These are phyloP conservation scores for Talinum fruticosum DNA, from an alignment of 148 eudicot genomes.

Conservation along the genomic window DNA sequence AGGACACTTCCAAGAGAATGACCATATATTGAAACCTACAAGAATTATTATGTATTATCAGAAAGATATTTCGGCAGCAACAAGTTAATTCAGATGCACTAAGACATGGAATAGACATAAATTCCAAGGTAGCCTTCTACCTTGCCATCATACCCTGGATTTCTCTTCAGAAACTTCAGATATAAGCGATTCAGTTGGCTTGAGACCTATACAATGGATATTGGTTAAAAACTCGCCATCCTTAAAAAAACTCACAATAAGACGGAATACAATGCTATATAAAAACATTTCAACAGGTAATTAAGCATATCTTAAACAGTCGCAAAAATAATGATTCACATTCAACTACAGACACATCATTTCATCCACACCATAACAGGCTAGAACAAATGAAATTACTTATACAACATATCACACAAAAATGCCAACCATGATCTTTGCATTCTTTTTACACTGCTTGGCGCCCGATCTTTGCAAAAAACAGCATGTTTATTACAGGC, in stretches of 20 bases:
- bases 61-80: slow-evolving; percentile 14
- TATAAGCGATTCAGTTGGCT: slow-evolving; percentile 78
- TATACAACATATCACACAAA: not conserved
- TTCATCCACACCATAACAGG: not conserved
- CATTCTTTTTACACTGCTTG: not conserved
- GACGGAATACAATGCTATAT: not conserved
- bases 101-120: not conserved
- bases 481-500: not conserved
- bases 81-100: slow-evolving; percentile 2
- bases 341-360: not conserved
- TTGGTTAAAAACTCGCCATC: not conserved
- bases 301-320: not conserved
- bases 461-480: not conserved
- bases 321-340: not conserved
- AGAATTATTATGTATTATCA: slow-evolving; percentile 6
- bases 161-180: slow-evolving; percentile 79
- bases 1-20: slow-evolving; percentile 98
- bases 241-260: not conserved
- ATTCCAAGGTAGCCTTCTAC: slow-evolving; percentile 35
- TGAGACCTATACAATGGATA: slow-evolving; percentile 58
- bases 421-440: not conserved
- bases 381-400: not conserved
- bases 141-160: slow-evolving; percentile 99
- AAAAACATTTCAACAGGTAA: not conserved
- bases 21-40: slow-evolving; percentile 89